Evolutionary conservation across 306 rosid genomes (phyloP).

Genomic region (Vachellia collinsii): DNA sequence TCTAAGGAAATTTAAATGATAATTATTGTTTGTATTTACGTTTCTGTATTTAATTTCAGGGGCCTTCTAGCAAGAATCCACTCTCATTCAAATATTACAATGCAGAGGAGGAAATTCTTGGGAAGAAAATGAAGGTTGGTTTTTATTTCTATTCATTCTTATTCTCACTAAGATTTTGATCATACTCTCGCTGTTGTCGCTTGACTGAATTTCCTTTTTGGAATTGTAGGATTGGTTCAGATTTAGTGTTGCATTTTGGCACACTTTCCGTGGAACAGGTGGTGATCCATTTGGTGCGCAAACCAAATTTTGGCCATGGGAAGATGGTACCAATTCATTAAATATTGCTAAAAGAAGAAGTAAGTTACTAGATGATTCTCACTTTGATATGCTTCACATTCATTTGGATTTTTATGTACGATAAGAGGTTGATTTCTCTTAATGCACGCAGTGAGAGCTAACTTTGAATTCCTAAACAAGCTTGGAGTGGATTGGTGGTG

Average conservation of each 20-base stretch:
- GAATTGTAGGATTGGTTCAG: conserved; percentile 85
- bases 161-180: not conserved
- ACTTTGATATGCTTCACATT: conserved; percentile 15
- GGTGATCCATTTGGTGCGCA: conserved; percentile 89
- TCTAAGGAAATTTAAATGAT: conserved; percentile 9
- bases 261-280: conserved; percentile 94
- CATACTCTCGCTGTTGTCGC: conserved; percentile 8
- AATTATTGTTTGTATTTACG: not conserved
- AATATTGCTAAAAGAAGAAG: conserved; percentile 96
- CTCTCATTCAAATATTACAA: conserved; percentile 88
- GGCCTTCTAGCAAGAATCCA: conserved; percentile 82
- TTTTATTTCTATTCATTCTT: conserved; percentile 24
- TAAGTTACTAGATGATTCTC: conserved; percentile 40
- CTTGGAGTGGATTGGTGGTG: conserved; percentile 92
- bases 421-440: conserved; percentile 25
- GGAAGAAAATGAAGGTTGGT: conserved; percentile 96
- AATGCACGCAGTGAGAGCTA: conserved; percentile 75
- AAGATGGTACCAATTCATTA: conserved; percentile 92
- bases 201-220: conserved; percentile 9
- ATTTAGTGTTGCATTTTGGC: conserved; percentile 99
- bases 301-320: conserved; percentile 97
- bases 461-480: conserved; percentile 87
- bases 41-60: conserved; percentile 49
- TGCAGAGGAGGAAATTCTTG: conserved; percentile 81
- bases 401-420: conserved; percentile 8